Conservation (phyloP, 352 stramenopile species). For the Globisporangium iwayamae region DNA sequence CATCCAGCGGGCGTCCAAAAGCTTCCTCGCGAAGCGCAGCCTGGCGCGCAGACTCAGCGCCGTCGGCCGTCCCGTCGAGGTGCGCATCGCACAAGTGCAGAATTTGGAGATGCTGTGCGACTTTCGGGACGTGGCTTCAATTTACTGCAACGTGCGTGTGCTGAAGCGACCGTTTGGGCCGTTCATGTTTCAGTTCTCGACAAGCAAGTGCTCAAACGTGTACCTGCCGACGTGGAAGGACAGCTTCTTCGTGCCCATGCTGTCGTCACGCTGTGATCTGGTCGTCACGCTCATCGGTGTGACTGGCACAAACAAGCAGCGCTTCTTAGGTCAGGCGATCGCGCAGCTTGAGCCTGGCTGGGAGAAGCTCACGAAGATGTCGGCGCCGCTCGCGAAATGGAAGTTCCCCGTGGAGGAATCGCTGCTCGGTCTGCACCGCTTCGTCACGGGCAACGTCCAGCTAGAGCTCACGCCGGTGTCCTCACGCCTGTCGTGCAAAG, state of each 20-base stretch:
- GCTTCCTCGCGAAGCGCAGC: slow-evolving; percentile 32
- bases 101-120: slow-evolving; percentile 76
- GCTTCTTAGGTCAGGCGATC: slow-evolving; percentile 69
- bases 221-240: slow-evolving; percentile 58
- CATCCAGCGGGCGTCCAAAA: slow-evolving; percentile 32
- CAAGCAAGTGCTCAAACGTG: slow-evolving; percentile 47
- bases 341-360: slow-evolving; percentile 56
- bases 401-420: slow-evolving; percentile 75
- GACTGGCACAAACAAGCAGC: slow-evolving; percentile 41
- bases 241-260: slow-evolving; percentile 72
- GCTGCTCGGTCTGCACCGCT: slow-evolving; percentile 63
- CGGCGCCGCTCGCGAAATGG: slow-evolving; percentile 61
- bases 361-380: slow-evolving; percentile 40
- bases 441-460: slow-evolving; percentile 55
- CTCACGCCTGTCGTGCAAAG: slow-evolving; percentile 58
- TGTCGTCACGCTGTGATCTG: slow-evolving; percentile 80
- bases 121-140: slow-evolving; percentile 56
- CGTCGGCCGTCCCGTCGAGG: slow-evolving; percentile 56
- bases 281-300: slow-evolving; percentile 75
- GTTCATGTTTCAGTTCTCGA: slow-evolving; percentile 87
- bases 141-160: slow-evolving; percentile 78
- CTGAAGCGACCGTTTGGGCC: slow-evolving; percentile 84
- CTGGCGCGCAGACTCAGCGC: slow-evolving; percentile 47
- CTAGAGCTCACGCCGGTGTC: slow-evolving; percentile 57
- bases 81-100: slow-evolving; percentile 39